phyloP scores from a whole-genome alignment of 1,284 basidiomycete species.

The Butyriboletus pseudospeciosus region DNA sequence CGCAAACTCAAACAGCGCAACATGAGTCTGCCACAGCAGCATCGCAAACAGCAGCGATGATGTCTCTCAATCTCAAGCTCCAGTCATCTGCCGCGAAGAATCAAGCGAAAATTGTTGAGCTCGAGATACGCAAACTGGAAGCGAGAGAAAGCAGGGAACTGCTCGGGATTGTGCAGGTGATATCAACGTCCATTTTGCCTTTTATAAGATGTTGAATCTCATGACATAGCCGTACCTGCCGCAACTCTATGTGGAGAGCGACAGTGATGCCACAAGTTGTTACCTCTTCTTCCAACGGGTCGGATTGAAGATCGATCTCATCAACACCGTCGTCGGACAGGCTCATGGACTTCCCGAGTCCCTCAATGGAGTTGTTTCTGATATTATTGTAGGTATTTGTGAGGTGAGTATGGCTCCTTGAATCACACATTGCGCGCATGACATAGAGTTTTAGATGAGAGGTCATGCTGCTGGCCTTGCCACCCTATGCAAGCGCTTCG shows the following conservation, averaged over 20 bases:
- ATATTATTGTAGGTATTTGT: conserved; percentile 82
- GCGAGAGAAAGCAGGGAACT: conserved; percentile 77
- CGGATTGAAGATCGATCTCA: conserved; percentile 78
- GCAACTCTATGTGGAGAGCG: conserved; percentile 78
- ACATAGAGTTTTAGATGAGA: conserved; percentile 54
- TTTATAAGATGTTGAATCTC: background rate
- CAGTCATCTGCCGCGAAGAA: conserved; percentile 87
- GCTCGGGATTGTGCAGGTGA: conserved; percentile 64
- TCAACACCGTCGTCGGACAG: conserved; percentile 76
- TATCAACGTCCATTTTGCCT: background rate
- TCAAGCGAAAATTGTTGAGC: conserved; percentile 82
- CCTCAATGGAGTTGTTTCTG: conserved; percentile 74
- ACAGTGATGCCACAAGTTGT: conserved; percentile 80
- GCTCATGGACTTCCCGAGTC: conserved; percentile 79
- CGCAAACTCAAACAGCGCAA: conserved; percentile 80
- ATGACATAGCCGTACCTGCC: conserved; percentile 72
- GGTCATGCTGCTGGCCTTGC: conserved; percentile 76
- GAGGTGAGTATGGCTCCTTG: conserved; percentile 52
- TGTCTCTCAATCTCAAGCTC: conserved; percentile 89
- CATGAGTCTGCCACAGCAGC: conserved; percentile 72
- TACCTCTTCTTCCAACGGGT: conserved; percentile 90
- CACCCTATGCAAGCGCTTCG: conserved; percentile 82
- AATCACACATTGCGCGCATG: background rate
- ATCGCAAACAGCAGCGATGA: conserved; percentile 76
- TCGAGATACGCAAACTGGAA: conserved; percentile 81